Percentiles rank a stretch among this genome's conserved stretches.
Conservation (phyloP, 2,329 filamentous ascomycete species). For the Apiospora koreana region DNA sequence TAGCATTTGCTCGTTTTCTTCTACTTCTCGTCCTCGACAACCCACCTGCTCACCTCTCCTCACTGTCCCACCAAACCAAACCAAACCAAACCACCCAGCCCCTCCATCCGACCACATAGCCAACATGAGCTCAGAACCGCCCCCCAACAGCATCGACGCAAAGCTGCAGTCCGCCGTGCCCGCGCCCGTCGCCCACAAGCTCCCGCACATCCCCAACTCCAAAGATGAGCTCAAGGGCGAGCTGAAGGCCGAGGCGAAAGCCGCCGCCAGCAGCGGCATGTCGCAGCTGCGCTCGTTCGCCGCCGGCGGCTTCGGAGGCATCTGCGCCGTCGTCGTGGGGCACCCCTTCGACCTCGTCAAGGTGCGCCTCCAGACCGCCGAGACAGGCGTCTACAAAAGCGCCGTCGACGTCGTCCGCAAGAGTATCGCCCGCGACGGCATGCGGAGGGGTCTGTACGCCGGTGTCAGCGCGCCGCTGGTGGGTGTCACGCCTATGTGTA, state of each 20-base stretch:
- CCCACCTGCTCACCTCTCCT: background rate
- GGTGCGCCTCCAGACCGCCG: slow-evolving; percentile 93
- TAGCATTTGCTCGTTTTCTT: background rate
- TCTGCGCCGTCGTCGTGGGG: slow-evolving; percentile 91
- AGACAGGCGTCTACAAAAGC: slow-evolving; percentile 86
- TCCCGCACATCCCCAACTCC: slow-evolving; percentile 46
- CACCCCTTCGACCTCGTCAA: slow-evolving; percentile 99
- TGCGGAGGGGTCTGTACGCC: slow-evolving; percentile 84
- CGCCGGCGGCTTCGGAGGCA: slow-evolving; percentile 88
- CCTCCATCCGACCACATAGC: background rate
- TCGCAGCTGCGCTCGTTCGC: slow-evolving; percentile 75
- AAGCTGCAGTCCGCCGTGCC: slow-evolving; percentile 35
- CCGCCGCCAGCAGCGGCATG: slow-evolving; percentile 38
- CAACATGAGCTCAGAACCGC: slow-evolving; percentile 1
- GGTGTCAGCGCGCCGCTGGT: slow-evolving; percentile 93
- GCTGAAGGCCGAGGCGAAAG: slow-evolving; percentile 43
- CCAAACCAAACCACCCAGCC: background rate
- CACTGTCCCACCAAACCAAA: background rate
- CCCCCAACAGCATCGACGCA: slow-evolving; percentile 28
- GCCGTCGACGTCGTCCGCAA: slow-evolving; percentile 91
- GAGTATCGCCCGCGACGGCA: slow-evolving; percentile 83
- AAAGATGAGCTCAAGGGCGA: slow-evolving; percentile 46
- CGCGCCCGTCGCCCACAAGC: slow-evolving; percentile 36
- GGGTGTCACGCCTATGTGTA: slow-evolving; percentile 98
- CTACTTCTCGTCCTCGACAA: background rate